These are phyloP conservation scores for Peronospora farinosa DNA, from an alignment of 352 stramenopile genomes.

Conservation along the genomic window DNA sequence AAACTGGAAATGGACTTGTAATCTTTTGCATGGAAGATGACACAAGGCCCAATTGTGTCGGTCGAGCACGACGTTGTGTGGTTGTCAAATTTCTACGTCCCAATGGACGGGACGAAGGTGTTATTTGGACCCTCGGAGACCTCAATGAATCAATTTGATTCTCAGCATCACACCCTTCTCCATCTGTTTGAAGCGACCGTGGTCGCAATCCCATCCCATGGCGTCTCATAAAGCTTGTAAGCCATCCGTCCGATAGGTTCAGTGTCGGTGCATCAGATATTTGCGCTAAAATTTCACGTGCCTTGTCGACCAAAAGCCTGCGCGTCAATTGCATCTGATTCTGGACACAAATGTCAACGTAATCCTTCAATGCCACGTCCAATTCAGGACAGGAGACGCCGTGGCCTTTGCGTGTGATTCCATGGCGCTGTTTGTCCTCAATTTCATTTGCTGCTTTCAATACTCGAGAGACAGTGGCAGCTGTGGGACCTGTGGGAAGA, in stretches of 20 bases:
- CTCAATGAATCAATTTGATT: slow-evolving; percentile 9
- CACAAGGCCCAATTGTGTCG: slow-evolving; percentile 13
- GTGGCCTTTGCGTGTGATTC: slow-evolving; percentile 26
- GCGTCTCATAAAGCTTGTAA: slow-evolving; percentile 30
- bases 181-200: slow-evolving; percentile 22
- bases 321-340: slow-evolving; percentile 23
- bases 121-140: slow-evolving; percentile 1
- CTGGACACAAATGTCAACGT: slow-evolving; percentile 16
- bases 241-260: slow-evolving; percentile 27
- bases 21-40: not conserved
- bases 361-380: slow-evolving; percentile 16
- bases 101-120: not conserved
- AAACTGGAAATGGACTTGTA: slow-evolving; percentile 5
- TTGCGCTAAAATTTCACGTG: slow-evolving; percentile 18
- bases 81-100: slow-evolving; percentile 4
- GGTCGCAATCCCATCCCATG: slow-evolving; percentile 22
- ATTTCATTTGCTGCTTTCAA: slow-evolving; percentile 25
- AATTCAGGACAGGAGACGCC: slow-evolving; percentile 23
- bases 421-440: slow-evolving; percentile 25
- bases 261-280: slow-evolving; percentile 21
- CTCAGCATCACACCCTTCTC: slow-evolving; percentile 15
- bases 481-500: slow-evolving; percentile 13
- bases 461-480: slow-evolving; percentile 24
- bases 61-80: slow-evolving; percentile 6
- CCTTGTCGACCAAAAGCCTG: slow-evolving; percentile 16